A percentile compares a stretch with the other conserved stretches of the same genome.
Evolutionary conservation across 163 green algal genomes (phyloP).

Genomic region (Scenedesmus sp.): DNA sequence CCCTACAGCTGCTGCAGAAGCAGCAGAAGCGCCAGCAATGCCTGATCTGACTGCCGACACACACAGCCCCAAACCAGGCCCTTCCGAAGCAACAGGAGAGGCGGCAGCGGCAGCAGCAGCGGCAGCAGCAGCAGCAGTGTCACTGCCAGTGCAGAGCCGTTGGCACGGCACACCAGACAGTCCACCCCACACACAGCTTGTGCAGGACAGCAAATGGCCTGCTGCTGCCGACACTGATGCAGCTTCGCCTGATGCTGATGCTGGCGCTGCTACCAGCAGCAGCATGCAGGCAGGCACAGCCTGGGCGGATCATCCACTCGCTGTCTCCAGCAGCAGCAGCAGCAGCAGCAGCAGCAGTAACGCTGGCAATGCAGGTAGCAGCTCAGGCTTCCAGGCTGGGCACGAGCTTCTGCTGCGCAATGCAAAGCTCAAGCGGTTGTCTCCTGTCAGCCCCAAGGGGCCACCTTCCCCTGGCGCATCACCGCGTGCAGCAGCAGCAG

Average conservation of each 20-base stretch:
- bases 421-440: not conserved
- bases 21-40: not conserved
- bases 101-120: not conserved
- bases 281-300: not conserved
- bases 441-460: not conserved
- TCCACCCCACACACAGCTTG: not conserved
- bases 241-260: not conserved
- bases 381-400: not conserved
- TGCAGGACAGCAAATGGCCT: not conserved
- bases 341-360: not conserved
- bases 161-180: not conserved
- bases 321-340: not conserved
- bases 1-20: not conserved
- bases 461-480: not conserved
- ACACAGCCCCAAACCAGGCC: not conserved
- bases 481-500: not conserved
- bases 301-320: too few species aligned
- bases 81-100: not conserved
- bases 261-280: not conserved
- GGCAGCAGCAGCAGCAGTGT: too few species aligned
- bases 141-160: not conserved
- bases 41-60: not conserved
- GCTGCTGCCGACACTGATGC: not conserved
- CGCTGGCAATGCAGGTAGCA: constrained; percentile 2
- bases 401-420: not conserved